Evolutionary conservation across 2,329 filamentous ascomycete species (phyloP), one percentile per base, ranked within the genome.

Genomic region (Clarireedia hainanense): DNA sequence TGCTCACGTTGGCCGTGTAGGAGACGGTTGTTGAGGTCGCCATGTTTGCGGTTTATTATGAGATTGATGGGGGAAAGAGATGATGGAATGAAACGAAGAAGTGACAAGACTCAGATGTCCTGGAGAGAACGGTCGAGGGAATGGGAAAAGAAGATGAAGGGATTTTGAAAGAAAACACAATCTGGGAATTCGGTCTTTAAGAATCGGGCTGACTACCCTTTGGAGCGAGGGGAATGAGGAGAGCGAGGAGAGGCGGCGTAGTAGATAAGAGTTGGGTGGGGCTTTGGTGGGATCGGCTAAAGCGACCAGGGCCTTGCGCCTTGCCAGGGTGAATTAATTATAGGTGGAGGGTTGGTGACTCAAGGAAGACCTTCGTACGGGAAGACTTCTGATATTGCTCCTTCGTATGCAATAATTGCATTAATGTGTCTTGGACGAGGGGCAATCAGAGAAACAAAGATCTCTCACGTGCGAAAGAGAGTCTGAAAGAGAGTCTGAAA

Each of bases 1-100:
- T 14, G 71, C 72, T 69, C 58, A 74, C 72, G 60, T 73, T 74
- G 62, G 64, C 61, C 57, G 71, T 66, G 60, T 73, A 71, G 59
- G 68, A 70, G 57, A 69, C 60, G 54, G 63, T 66, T 40, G 64
- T 63, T 51, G 65, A 64, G 52, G 58, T 42, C 52, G 69, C 66
- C 67, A 68, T 69, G 24, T 55, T 65, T 64, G 61, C 60, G 59
- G 49, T 58, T 58, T 53, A 39, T 52, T 52, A 39, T 39, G 50
- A 37, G 20, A 20, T 37, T 27, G 26, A 26, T 6, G 50, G n/a
- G 26, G 50, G 50, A 47, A 40, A 36, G 20, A 34, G 14, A 17
- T 9, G 4, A 7, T 45, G 14, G 10, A 12, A 24, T 45, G 12
- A 20, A 20, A 26, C 10, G 9, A 45, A 45, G 42, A 45, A 12